Evolutionary conservation across 108 stramenopile genomes (phyloP), one percentile per base, ranked within the genome.

Genomic region (Skeletonema tropicum): DNA sequence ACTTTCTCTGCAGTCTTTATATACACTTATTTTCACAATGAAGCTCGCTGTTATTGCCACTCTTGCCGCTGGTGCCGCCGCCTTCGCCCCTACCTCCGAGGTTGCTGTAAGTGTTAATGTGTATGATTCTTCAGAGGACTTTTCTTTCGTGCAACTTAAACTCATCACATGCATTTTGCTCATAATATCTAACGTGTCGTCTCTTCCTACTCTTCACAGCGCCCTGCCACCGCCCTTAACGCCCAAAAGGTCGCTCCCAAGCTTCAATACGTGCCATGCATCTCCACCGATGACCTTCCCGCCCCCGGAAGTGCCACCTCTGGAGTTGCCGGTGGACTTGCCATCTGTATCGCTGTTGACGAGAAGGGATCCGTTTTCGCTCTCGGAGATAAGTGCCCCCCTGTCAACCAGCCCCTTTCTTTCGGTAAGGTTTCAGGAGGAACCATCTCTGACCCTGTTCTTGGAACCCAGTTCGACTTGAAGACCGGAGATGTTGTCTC

Each of bases 351-450:
- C 67, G 97, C 97, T 64, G 97, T 97, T 66, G 97, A 97, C 86
- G 83, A 82, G n/a, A 87, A 87, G 81, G 97, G 97, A 79, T 83
- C 90, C 58, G 90, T 98, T 59, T 98, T 88, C 73, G 96, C 96
- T 64, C 90, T 97, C 49, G 97, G 96, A 46, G 97, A 98, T 87
- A 98, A 97, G 85, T 98, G 96, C 92, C 97, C 97, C 25, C 96
- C 95, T 41, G 83, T 97, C 79, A 94, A 94, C 93, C 95, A 96
- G 83, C 97, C 97, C 63, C 91, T 97, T 70, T 94, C 94, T 26
- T 95, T 95, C 84, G 96, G 97, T 65, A 92, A 90, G 66, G 96
- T 98, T 45, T 68, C 57, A 33, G 90, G 90, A 71, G 91, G 93
- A 57, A 83, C 85, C 82, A 96, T 98, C 85, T 77, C 89, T 71